Evolutionary conservation across 2,329 filamentous ascomycete species (phyloP).

Genomic region (Fusarium oligoseptatum): DNA sequence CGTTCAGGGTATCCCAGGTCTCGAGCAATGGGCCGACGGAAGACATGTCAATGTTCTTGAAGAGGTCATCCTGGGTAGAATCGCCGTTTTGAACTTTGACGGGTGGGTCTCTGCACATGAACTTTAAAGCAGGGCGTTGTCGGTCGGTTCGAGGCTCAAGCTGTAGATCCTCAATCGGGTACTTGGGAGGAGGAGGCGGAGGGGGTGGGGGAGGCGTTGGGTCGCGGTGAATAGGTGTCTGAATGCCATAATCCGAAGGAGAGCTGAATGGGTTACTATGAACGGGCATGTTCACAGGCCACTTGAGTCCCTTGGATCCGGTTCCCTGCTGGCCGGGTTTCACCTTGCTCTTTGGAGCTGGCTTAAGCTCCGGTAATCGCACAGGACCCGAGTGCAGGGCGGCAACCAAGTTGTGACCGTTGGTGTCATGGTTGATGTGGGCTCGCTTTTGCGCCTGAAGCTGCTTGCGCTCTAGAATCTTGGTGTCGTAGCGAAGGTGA

Average conservation of each 20-base stretch:
- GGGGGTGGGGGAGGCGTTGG: conserved; percentile 70
- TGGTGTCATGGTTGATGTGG: conserved; percentile 59
- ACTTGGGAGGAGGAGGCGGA: conserved; percentile 84
- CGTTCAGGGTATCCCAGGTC: conserved; percentile 96
- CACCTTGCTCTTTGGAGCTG: conserved; percentile 76
- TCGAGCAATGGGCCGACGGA: conserved; percentile 89
- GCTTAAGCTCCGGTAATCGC: conserved; percentile 80
- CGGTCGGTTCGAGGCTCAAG: conserved; percentile 76
- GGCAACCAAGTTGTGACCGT: conserved; percentile 53
- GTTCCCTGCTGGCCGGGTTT: conserved; percentile 58
- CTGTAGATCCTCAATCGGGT: conserved; percentile 94
- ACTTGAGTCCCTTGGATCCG: conserved; percentile 60
- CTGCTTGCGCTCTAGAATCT: conserved; percentile 82
- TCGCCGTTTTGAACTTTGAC: conserved; percentile 59
- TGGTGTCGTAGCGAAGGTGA: conserved; percentile 85
- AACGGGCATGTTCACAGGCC: conserved; percentile 48
- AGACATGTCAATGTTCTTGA: conserved; percentile 77
- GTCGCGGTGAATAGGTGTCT: conserved; percentile 44
- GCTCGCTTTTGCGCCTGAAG: conserved; percentile 75
- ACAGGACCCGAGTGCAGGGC: conserved; percentile 59
- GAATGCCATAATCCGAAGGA: conserved; percentile 58
- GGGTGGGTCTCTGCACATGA: conserved; percentile 76
- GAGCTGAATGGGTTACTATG: conserved; percentile 63
- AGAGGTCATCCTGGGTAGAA: conserved; percentile 19
- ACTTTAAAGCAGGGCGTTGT: conserved; percentile 82